Evolutionary conservation across 2,329 filamentous ascomycete genomes (phyloP).

Genomic region (Diatrype stigma): DNA sequence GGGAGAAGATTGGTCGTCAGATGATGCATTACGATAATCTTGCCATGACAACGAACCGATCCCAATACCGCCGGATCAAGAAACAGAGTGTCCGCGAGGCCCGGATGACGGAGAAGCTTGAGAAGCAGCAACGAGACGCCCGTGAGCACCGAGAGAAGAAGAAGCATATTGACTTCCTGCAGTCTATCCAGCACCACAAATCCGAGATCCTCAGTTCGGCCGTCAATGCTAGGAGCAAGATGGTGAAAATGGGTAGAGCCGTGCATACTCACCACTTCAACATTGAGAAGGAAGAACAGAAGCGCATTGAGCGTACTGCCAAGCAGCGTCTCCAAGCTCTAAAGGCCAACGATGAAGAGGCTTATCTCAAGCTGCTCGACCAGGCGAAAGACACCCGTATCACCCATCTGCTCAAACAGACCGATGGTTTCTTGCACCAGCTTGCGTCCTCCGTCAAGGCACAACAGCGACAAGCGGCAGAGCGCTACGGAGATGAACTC

Average conservation of each 20-base stretch:
- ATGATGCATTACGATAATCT: slow-evolving; percentile 96
- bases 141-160: slow-evolving; percentile 96
- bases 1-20: slow-evolving; percentile 81
- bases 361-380: slow-evolving; percentile 94
- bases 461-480: slow-evolving; percentile 79
- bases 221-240: slow-evolving; percentile 64
- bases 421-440: slow-evolving; percentile 94
- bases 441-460: slow-evolving; percentile 90
- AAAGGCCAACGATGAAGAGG: slow-evolving; percentile 98
- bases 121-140: slow-evolving; percentile 97
- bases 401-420: slow-evolving; percentile 92
- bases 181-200: slow-evolving; percentile 78
- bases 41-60: slow-evolving; percentile 93
- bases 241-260: slow-evolving; percentile 80
- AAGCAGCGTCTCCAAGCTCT: slow-evolving; percentile 99
- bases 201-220: slow-evolving; percentile 70
- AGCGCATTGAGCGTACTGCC: slow-evolving; percentile 92
- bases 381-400: slow-evolving; percentile 99
- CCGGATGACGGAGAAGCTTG: slow-evolving; percentile 95
- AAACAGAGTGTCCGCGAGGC: slow-evolving; percentile 95
- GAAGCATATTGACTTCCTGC: slow-evolving; percentile 89
- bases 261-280: slow-evolving; percentile 90
- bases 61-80: slow-evolving; percentile 89
- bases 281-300: slow-evolving; percentile 99
- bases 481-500: slow-evolving; percentile 68